Base-by-base conservation (phyloP, 192 early-diverging fungal genomes). In the Backusella mclennaniae region DNA sequence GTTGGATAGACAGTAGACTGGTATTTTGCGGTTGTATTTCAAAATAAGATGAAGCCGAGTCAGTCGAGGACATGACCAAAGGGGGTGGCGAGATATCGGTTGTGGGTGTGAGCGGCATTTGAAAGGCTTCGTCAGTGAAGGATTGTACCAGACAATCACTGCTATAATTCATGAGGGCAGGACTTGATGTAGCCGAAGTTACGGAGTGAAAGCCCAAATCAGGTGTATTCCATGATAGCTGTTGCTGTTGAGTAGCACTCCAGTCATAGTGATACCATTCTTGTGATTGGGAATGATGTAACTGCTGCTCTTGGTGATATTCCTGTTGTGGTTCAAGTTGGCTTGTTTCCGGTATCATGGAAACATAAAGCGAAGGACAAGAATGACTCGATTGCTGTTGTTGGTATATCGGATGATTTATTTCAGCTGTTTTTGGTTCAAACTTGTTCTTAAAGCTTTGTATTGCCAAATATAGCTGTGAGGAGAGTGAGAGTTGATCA, bases 71-170 rank as follows among this genome's bases (percentile, higher is more conserved):
- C 46, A 63, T 63, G 21, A 63, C 56, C 12, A 63, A 63, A 29
- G 56, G 56, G 12, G 26, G 26, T 63, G 56, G 56, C 23, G 56
- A 63, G 12, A 63, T 63, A 29, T 63, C 56, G 8, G 56, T 29
- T 12, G 56, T 63, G 9, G 56, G 56, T 63, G 56, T 63, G 11
- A 63, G 56, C 56, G 56, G 56, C 56, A 63, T 63, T 63, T 63
- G 56, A 63, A 63, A 63, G 0, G 21, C 29, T 63, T 63, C 56
- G 26, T 63, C 56, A 63, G 7, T 9, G 12, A 63, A 63, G 8
- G 56, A 63, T 63, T 63, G 56, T 63, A 63, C 56, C 56, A 63
- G 56, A 63, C 56, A 63, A 63, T 63, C 56, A n/a, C 46, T 49
- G 17, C 46, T 49, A 14, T 63, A 26, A 11, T 29, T 63, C 26